Evolutionary conservation across 83 land plant genomes (phyloP), one percentile per base, ranked within the genome.

Genomic region (Diphasiastrum complanatum): DNA sequence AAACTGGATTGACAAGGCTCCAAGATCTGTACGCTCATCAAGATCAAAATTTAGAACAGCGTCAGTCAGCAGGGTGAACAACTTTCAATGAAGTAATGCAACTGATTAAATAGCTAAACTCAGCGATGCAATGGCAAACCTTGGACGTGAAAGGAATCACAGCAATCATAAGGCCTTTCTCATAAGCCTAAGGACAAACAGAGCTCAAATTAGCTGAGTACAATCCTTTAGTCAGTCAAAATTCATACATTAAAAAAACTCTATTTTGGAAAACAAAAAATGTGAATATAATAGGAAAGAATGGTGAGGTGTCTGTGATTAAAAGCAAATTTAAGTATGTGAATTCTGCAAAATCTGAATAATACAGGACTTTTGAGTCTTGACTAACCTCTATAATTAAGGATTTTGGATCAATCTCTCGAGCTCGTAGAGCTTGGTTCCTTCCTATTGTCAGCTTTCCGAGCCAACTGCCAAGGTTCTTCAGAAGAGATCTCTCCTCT

Each of bases 101-200:
- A 65, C 24, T 37, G 11, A 16, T 11, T 12, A 24, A 65, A 27
- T 8, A 27, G 1, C 28, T 37, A 5, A 49, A 34, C 25, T 10
- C 20, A 48, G 32, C 4, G 19, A 27, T n/a, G 45, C 18, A 45
- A 18, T 18, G 23, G 8, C 48, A 19, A 67, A 89, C 98, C 96
- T 93, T 93, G 43, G 98, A 93, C 0, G 96, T 93, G 48, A 93
- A 93, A 47, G 98, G 98, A 51, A 93, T 89, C 1, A 93, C 87
- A 18, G 96, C 98, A 78, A 93, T 93, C 98, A 93, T 93, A 51
- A 93, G 71, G 16, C 98, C 98, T 67, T 82, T 93, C 63, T 93
- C 96, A 75, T 88, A 93, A 51, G 98, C 98, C 98, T 93, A 86
- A n/a, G n/a, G n/a, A n/a, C 19, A 49, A 65, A 71, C 18, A 65